A percentile compares a stretch with the other conserved stretches of the same genome.
Evolutionary conservation across 177 flowering plant species (phyloP).

Genomic region (Vitis hybrid): DNA sequence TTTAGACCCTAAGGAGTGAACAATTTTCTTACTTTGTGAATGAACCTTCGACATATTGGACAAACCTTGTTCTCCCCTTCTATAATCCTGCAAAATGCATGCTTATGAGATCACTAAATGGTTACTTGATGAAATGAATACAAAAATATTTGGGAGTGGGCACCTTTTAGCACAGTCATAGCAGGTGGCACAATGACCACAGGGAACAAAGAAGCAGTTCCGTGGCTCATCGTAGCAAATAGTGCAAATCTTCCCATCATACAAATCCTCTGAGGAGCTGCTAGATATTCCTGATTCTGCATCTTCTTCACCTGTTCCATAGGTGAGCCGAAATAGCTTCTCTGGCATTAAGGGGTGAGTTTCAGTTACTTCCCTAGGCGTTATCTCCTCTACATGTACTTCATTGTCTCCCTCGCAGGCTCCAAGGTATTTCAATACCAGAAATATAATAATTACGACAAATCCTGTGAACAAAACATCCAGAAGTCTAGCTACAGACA

Average conservation of each 20-base stretch:
- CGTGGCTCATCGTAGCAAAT: slow-evolving; percentile 58
- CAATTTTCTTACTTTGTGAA: slow-evolving; percentile 51
- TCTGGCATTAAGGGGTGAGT: slow-evolving; percentile 37
- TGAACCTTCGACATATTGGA: slow-evolving; percentile 58
- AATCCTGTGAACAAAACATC: slow-evolving; percentile 25
- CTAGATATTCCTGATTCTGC: slow-evolving; percentile 27
- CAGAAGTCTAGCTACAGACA: not conserved
- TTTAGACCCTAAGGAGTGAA: slow-evolving; percentile 16
- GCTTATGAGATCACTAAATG: not conserved
- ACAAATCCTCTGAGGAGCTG: slow-evolving; percentile 46
- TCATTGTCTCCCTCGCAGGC: slow-evolving; percentile 20
- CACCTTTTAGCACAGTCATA: slow-evolving; percentile 66
- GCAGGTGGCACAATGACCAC: slow-evolving; percentile 75
- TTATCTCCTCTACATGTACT: not conserved
- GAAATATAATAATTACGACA: slow-evolving; percentile 19
- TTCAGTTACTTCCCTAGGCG: slow-evolving; percentile 23
- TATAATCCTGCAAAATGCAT: slow-evolving; percentile 40
- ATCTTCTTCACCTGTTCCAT: slow-evolving; percentile 60
- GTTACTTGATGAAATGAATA: not conserved
- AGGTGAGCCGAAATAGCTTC: slow-evolving; percentile 25
- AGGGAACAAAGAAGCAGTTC: slow-evolving; percentile 68
- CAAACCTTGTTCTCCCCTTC: slow-evolving; percentile 49
- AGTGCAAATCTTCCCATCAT: slow-evolving; percentile 64
- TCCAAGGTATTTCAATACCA: slow-evolving; percentile 39
- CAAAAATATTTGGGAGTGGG: not conserved